phyloP scores from a whole-genome alignment of 2,329 filamentous ascomycete species.

The Aureobasidium zeae region DNA sequence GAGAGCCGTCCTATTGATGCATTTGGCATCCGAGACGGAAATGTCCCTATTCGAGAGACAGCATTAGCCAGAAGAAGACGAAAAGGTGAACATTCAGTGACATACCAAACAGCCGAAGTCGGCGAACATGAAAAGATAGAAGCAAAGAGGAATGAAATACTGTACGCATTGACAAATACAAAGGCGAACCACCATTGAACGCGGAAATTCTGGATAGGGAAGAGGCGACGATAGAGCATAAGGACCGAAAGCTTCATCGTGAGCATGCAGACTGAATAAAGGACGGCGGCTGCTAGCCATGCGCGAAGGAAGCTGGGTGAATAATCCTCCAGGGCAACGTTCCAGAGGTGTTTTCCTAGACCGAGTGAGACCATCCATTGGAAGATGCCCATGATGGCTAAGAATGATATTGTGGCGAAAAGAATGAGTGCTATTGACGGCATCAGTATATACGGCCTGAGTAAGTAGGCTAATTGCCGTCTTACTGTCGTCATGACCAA shows the following conservation, averaged over 20 bases:
- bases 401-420: conserved; percentile 3
- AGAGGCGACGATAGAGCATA: conserved; percentile 14
- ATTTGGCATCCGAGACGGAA: neutral
- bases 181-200: conserved; percentile 11
- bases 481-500: conserved; percentile 15
- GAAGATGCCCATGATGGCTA: conserved; percentile 13
- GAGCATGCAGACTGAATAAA: conserved; percentile 8
- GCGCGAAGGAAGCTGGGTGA: conserved; percentile 8
- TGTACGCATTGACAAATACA: conserved; percentile 5
- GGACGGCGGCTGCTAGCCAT: conserved; percentile 1
- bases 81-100: neutral
- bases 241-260: conserved; percentile 21
- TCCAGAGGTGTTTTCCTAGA: conserved; percentile 13
- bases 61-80: neutral
- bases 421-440: neutral
- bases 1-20: conserved; percentile 9
- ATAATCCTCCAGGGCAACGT: conserved; percentile 4
- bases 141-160: conserved; percentile 9
- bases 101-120: conserved; percentile 2
- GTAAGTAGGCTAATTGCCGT: neutral
- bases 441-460: neutral
- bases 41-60: neutral
- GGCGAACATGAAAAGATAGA: conserved; percentile 12
- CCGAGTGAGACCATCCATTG: conserved; percentile 11
- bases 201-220: conserved; percentile 11